Base-by-base conservation (phyloP, 176 grass and related monocot genomes). In the Aegilops umbellulata region DNA sequence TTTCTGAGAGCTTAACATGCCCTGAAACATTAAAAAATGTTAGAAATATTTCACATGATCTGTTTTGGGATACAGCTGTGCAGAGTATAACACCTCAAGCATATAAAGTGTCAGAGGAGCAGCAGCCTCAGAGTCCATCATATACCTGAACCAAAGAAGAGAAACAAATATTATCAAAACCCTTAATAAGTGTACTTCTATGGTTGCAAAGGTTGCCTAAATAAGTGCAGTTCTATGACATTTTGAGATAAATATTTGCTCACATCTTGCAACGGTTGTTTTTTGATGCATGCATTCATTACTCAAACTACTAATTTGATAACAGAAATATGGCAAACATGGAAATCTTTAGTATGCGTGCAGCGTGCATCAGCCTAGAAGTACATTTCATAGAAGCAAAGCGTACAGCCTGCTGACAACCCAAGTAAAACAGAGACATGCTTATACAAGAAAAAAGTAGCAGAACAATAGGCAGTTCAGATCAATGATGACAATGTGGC, bases 51-150 rank as follows among this genome's bases (percentile, higher is more conserved):
- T 51, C 19, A 14, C 77, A 31, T 26, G 16, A 26, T 81, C 20
- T 44, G 65, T 78, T 72, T 87, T 20, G 10, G 7, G 55, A 67
- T 67, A 73, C 53, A 65, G 11, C 85, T 60, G 69, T 69, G 16
- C 34, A 87, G 68, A 67, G 66, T 62, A 90, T 69, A 83, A 38
- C 61, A 98, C 96, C 96, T 98, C 96, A 74, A 98, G 90, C 97
- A 98, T 95, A 88, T 95, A 98, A 84, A 95, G 94, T 90, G 94
- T 91, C 73, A 98, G 90, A 35, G 97, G 90, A 70, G 91, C 90
- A 90, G 97, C 97, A 70, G 90, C 90, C 27, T 92, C 88, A 35
- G 90, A 84, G 27, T 98, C 97, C 92, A 94, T 92, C 94, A 98
- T 91, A 87, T 94, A 98, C 96, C 96, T 98, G 79, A 79, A 92